Percentiles rank a stretch among this genome's conserved stretches.
Conservation (phyloP, 1,284 basidiomycete genomes). For the Malassezia globosa region DNA sequence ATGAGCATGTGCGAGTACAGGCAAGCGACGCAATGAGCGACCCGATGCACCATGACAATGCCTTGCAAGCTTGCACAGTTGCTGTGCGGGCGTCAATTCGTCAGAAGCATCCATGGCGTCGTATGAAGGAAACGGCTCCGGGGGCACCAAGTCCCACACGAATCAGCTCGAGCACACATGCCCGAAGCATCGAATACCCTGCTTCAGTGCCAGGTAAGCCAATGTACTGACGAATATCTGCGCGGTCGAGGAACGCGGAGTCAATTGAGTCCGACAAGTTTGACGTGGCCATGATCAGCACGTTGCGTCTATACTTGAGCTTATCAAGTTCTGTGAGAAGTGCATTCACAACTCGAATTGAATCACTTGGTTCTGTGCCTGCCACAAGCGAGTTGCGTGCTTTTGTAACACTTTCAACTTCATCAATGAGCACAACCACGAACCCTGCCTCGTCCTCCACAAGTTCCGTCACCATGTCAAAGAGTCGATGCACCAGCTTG, state of each 20-base stretch:
- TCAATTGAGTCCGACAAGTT: conserved; percentile 92
- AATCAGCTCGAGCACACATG: conserved; percentile 70
- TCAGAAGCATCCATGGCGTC: neutral
- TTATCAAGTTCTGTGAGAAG: conserved; percentile 93
- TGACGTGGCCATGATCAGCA: conserved; percentile 89
- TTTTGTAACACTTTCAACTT: conserved; percentile 89
- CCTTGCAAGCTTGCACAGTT: conserved; percentile 59
- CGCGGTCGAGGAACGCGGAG: conserved; percentile 86
- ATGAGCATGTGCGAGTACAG: conserved; percentile 76
- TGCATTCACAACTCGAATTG: conserved; percentile 91
- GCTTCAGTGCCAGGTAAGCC: conserved; percentile 79
- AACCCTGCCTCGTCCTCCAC: conserved; percentile 77
- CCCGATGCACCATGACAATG: conserved; percentile 79
- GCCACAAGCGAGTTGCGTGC: conserved; percentile 85
- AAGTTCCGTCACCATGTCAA: conserved; percentile 75
- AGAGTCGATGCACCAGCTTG: conserved; percentile 89
- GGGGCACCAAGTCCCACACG: conserved; percentile 58
- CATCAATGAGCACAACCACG: conserved; percentile 89
- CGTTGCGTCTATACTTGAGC: conserved; percentile 80
- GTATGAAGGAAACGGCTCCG: neutral
- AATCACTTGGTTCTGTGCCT: conserved; percentile 87
- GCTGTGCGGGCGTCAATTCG: neutral
- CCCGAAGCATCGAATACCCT: conserved; percentile 82
- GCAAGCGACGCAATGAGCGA: conserved; percentile 72
- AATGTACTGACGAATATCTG: conserved; percentile 89